Conservation (phyloP, 2,329 filamentous ascomycete genomes). For the Aspergillus ustus region DNA sequence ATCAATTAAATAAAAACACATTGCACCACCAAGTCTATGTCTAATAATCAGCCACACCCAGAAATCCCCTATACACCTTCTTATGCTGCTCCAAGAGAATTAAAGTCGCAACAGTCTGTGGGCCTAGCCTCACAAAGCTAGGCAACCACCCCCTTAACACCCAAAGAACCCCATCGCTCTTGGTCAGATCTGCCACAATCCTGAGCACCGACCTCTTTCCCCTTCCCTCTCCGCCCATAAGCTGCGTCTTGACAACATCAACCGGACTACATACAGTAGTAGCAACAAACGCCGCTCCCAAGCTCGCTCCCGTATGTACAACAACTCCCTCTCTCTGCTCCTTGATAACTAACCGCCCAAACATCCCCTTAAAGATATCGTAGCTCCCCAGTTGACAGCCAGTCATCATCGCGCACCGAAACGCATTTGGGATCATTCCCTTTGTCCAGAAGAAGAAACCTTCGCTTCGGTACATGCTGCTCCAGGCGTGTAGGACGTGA, state of each 20-base stretch:
- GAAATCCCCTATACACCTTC: conserved; percentile 64
- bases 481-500: conserved; percentile 31
- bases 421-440: conserved; percentile 73
- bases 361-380: conserved; percentile 75
- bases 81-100: conserved; percentile 87
- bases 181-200: conserved; percentile 70
- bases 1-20: background rate
- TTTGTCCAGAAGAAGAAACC: conserved; percentile 27
- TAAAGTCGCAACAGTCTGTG: conserved; percentile 85
- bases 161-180: conserved; percentile 74
- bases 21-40: background rate
- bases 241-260: conserved; percentile 85
- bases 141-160: conserved; percentile 91
- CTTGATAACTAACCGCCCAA: conserved; percentile 70
- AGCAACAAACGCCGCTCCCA: conserved; percentile 79
- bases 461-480: conserved; percentile 28
- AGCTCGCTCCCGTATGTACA: conserved; percentile 78
- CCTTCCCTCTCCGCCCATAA: conserved; percentile 66
- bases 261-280: conserved; percentile 85
- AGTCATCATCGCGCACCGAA: conserved; percentile 85
- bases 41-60: background rate
- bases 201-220: conserved; percentile 52
- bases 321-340: conserved; percentile 65
- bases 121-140: conserved; percentile 62
- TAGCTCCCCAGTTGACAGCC: conserved; percentile 83